Evolutionary conservation across 2,329 filamentous ascomycete species (phyloP).

Genomic region (Neonectria coccinea): DNA sequence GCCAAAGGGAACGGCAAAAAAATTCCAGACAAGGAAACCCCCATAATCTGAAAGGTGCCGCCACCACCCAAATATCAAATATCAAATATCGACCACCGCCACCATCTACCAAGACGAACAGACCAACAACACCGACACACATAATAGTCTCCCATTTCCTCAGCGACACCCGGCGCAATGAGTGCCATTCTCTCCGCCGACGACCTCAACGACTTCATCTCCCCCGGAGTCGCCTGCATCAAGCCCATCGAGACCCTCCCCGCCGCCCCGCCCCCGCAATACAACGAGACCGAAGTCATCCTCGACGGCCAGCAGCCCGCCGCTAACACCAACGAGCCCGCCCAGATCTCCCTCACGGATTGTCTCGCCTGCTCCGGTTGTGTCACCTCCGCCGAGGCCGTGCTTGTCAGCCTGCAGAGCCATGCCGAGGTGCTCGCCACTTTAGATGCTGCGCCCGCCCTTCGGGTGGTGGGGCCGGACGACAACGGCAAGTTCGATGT

Average conservation of each 20-base stretch:
- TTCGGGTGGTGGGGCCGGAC: constrained; percentile 54
- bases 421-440: constrained; percentile 90
- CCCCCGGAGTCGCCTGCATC: constrained; percentile 96
- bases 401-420: constrained; percentile 94
- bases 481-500: constrained; percentile 53
- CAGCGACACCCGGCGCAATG: constrained; percentile 68
- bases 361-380: constrained; percentile 98
- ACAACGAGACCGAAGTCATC: constrained; percentile 83
- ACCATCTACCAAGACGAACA: constrained; percentile 23
- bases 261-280: constrained; percentile 55
- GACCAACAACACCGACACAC: constrained; percentile 23
- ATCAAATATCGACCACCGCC: constrained; percentile 1
- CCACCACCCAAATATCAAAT: constrained; percentile 17
- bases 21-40: constrained; percentile 21
- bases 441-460: constrained; percentile 74
- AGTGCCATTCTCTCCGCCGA: constrained; percentile 97
- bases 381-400: constrained; percentile 95
- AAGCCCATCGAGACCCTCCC: constrained; percentile 96
- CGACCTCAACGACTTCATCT: constrained; percentile 99
- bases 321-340: constrained; percentile 72
- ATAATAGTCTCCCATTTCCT: neutral
- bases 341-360: constrained; percentile 95
- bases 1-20: constrained; percentile 25
- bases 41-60: constrained; percentile 17
- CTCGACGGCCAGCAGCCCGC: constrained; percentile 82